Percentiles rank a stretch among this genome's conserved stretches.
Evolutionary conservation across 2,329 filamentous ascomycete species (phyloP).

Genomic region (Cladosporium velox): DNA sequence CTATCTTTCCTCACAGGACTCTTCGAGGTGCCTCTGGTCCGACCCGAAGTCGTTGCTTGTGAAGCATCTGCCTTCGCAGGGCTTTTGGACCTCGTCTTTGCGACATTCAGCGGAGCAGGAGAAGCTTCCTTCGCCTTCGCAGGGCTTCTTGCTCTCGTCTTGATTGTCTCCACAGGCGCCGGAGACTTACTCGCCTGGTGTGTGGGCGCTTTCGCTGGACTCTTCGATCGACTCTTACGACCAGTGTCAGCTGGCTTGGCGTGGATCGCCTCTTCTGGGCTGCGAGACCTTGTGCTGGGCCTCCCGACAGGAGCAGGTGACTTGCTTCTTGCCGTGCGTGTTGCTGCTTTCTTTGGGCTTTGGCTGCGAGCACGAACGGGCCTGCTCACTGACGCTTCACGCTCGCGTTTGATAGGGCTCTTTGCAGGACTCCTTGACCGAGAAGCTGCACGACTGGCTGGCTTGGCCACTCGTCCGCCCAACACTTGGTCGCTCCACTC

Average conservation of each 20-base stretch:
- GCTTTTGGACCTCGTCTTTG: background rate
- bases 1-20: background rate
- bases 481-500: background rate
- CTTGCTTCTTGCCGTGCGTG: background rate
- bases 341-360: constrained; percentile 2
- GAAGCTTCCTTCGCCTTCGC: background rate
- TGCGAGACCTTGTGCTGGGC: background rate
- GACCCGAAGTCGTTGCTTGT: background rate
- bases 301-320: constrained; percentile 6
- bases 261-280: background rate
- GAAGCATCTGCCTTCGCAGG: background rate
- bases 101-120: background rate
- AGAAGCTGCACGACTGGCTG: background rate
- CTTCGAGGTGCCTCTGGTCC: background rate
- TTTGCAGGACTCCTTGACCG: constrained; percentile 10
- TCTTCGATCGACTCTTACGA: constrained; percentile 1
- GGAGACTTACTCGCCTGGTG: background rate
- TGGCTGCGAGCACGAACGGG: background rate
- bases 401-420: background rate
- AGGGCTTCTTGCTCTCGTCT: background rate
- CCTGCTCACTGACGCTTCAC: background rate
- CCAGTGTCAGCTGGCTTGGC: background rate
- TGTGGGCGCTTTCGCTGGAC: constrained; percentile 11
- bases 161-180: background rate
- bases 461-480: background rate